A percentile compares a stretch with the other conserved stretches of the same genome.
Evolutionary conservation across 345 rosid genomes (phyloP).

Genomic region (Hypericum perforatum): DNA sequence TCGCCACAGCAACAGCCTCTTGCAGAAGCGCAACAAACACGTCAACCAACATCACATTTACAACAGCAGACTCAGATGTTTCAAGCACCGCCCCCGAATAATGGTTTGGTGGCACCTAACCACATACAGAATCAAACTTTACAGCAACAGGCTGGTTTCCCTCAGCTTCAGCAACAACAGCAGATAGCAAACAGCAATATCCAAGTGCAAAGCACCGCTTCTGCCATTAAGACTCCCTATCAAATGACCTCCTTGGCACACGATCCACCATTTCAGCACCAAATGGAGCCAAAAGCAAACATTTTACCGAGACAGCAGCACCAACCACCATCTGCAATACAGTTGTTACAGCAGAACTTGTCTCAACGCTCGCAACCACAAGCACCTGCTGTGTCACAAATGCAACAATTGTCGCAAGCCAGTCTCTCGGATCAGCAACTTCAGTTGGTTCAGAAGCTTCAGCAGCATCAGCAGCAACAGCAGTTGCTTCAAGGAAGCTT

Average conservation of each 20-base stretch:
- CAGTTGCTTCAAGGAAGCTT: conserved; percentile 47
- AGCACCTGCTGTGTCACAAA: conserved; percentile 14
- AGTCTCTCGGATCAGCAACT: conserved; percentile 74
- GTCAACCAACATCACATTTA: no score
- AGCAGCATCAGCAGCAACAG: conserved; percentile 56
- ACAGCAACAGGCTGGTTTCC: conserved; percentile 41
- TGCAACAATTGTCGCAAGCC: conserved; percentile 52
- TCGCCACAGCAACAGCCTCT: conserved; percentile 18
- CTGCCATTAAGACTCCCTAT: conserved; percentile 40
- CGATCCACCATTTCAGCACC: conserved; percentile 52
- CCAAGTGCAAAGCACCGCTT: conserved; percentile 29
- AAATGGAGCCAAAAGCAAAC: conserved; percentile 56
- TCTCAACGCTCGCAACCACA: conserved; percentile 55
- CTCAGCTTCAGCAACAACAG: conserved; percentile 50
- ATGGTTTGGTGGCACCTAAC: conserved; percentile 34
- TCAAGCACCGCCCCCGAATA: conserved; percentile 35
- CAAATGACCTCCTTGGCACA: conserved; percentile 48
- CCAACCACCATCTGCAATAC: conserved; percentile 53
- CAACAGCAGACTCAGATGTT: conserved; percentile 34
- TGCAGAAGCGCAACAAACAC: background rate
- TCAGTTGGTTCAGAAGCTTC: conserved; percentile 54
- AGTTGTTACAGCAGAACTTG: conserved; percentile 40
- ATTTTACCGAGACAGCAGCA: conserved; percentile 49
- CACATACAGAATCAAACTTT: conserved; percentile 33
- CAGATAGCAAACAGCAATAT: conserved; percentile 37